Percentiles rank a stretch among this genome's conserved stretches.
phyloP scores from a whole-genome alignment of 805 yeast genomes.

The Starmerella davenportii region DNA sequence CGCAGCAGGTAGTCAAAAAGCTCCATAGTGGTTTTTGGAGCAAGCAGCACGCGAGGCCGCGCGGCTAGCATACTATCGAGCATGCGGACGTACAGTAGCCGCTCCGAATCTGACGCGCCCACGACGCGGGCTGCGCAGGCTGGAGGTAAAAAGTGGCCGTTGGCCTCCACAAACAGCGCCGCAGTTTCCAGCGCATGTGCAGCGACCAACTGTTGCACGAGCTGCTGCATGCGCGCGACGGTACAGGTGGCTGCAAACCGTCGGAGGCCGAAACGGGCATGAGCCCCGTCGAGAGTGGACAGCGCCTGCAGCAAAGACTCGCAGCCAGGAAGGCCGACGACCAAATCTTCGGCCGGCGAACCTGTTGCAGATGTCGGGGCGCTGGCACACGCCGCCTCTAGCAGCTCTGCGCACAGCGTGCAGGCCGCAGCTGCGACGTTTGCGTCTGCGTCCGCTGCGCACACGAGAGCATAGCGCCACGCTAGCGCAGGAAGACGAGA shows the following conservation, averaged over 20 bases:
- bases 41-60: not conserved
- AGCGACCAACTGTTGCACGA: not conserved
- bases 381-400: not conserved
- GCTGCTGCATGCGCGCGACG: not conserved
- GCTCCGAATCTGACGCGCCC: not conserved
- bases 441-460: not conserved
- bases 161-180: not conserved
- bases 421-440: not conserved
- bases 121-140: not conserved
- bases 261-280: not conserved
- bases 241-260: not conserved
- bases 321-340: too few relatives aligned
- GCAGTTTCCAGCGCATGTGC: not conserved
- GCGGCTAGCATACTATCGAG: not conserved
- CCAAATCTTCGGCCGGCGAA: too few relatives aligned
- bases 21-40: not conserved
- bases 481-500: not conserved
- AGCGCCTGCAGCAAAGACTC: not conserved
- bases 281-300: not conserved
- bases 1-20: not conserved
- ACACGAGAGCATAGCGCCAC: not conserved
- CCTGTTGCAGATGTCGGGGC: too few relatives aligned
- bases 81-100: not conserved
- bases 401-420: not conserved
- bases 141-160: not conserved